Conservation (phyloP, 2,329 filamentous ascomycete genomes). For the Hypomyces rosellus region DNA sequence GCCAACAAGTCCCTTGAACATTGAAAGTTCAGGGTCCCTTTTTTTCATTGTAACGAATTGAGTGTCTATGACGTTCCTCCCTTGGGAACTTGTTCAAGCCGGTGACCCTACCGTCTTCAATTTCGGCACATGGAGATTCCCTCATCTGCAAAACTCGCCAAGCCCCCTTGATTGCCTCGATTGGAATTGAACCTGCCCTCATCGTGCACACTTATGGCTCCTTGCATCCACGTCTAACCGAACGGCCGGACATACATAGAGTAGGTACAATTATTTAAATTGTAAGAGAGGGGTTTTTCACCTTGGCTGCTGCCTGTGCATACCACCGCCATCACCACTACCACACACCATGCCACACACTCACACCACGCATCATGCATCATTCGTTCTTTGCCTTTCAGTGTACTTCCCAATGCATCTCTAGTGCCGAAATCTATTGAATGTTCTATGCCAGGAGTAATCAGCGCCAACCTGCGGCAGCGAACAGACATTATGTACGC, state of each 20-base stretch:
- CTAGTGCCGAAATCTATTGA: slow-evolving; percentile 11
- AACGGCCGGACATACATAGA: not conserved
- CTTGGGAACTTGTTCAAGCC: too few relatives aligned
- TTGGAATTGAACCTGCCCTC: not conserved
- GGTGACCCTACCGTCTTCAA: not conserved
- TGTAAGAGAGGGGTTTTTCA: not conserved
- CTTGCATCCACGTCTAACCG: not conserved
- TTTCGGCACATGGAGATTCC: not conserved
- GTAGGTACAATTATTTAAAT: too few relatives aligned
- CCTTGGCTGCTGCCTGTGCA: not conserved
- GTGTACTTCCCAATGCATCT: slow-evolving; percentile 7
- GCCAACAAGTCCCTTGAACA: too few relatives aligned
- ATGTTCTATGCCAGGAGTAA: slow-evolving; percentile 6
- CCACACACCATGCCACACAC: not conserved
- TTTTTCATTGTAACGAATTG: too few relatives aligned
- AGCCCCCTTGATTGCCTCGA: not conserved
- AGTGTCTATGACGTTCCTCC: too few relatives aligned
- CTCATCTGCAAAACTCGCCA: not conserved
- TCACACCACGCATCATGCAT: too few relatives aligned
- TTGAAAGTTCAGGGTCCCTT: too few relatives aligned
- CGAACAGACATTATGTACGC: too few relatives aligned
- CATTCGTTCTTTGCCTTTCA: too few relatives aligned
- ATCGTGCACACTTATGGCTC: too few relatives aligned
- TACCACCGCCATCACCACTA: too few relatives aligned
- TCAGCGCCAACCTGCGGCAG: too few relatives aligned